These are phyloP conservation scores for Zygosaccharomyces sapae DNA, from an alignment of 1,139 yeast species.

Conservation along the genomic window DNA sequence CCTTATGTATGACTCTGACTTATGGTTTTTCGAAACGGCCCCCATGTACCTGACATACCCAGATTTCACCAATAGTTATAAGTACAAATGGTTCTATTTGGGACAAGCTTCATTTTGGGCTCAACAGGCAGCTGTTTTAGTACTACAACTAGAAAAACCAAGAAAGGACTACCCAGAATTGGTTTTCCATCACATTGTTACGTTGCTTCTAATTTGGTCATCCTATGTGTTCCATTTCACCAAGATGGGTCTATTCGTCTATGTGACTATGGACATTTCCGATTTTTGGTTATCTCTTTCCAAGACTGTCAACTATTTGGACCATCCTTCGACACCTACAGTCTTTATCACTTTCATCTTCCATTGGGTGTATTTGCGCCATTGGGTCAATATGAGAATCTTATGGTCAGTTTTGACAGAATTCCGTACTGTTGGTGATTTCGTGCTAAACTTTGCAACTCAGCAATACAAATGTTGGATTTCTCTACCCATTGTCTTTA, in stretches of 20 bases:
- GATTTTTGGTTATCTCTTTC: slow-evolving; percentile 84
- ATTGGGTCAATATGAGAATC: slow-evolving; percentile 72
- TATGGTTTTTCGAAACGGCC: slow-evolving; percentile 85
- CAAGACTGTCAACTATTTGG: slow-evolving; percentile 78
- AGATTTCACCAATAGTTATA: slow-evolving; percentile 66
- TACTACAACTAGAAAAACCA: slow-evolving; percentile 87
- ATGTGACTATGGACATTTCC: slow-evolving; percentile 92
- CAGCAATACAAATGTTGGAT: slow-evolving; percentile 96
- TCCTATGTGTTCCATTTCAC: slow-evolving; percentile 96
- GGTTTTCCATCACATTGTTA: slow-evolving; percentile 88
- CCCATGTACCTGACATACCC: slow-evolving; percentile 80
- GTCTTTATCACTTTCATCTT: slow-evolving; percentile 63
- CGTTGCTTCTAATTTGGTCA: slow-evolving; percentile 80
- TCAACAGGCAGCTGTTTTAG: slow-evolving; percentile 81
- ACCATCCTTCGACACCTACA: slow-evolving; percentile 59
- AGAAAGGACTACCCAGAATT: slow-evolving; percentile 89
- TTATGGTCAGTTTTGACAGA: slow-evolving; percentile 88
- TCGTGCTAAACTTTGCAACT: slow-evolving; percentile 76
- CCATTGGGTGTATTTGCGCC: slow-evolving; percentile 87
- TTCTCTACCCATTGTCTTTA: slow-evolving; percentile 85
- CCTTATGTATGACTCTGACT: slow-evolving; percentile 76
- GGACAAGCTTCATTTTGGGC: slow-evolving; percentile 97
- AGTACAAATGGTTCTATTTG: slow-evolving; percentile 76
- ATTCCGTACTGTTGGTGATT: slow-evolving; percentile 79
- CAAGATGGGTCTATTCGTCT: slow-evolving; percentile 88